Evolutionary conservation across 75 land plant species (phyloP).

Genomic region (Cryptomeria japonica): DNA sequence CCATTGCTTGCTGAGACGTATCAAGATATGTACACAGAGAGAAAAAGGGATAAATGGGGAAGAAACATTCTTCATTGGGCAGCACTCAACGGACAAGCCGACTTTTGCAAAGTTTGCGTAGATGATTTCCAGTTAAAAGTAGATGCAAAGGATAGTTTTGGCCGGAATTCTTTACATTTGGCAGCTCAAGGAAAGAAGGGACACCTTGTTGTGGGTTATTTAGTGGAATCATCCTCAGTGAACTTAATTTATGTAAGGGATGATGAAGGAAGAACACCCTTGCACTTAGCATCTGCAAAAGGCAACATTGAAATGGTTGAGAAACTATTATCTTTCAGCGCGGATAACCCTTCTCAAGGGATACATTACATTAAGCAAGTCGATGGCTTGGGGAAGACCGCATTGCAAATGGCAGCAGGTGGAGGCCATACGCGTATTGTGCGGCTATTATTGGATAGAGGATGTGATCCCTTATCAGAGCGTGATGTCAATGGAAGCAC

Average conservation of each 20-base stretch:
- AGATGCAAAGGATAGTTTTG: background rate
- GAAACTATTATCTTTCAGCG: background rate
- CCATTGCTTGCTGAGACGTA: background rate
- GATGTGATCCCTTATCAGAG: too few relatives aligned
- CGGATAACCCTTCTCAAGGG: background rate
- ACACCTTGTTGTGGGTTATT: background rate
- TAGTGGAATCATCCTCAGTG: background rate
- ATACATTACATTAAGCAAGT: background rate
- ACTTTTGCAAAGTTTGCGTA: background rate
- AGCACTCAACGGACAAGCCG: background rate
- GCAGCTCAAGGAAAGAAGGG: background rate
- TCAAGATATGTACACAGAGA: background rate
- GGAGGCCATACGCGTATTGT: conserved; percentile 4
- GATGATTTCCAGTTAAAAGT: background rate
- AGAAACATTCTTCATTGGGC: background rate
- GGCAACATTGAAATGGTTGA: background rate
- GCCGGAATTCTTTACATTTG: background rate
- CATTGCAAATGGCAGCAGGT: background rate
- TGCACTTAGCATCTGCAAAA: background rate
- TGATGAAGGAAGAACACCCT: background rate
- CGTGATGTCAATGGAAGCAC: too few relatives aligned
- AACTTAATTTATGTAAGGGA: background rate
- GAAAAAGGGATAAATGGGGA: background rate
- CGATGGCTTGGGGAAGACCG: background rate
- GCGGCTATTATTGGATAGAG: background rate